Evolutionary conservation across 305 asterid genomes (phyloP), one percentile per base, ranked within the genome.

Genomic region (Fraxinus ornus): DNA sequence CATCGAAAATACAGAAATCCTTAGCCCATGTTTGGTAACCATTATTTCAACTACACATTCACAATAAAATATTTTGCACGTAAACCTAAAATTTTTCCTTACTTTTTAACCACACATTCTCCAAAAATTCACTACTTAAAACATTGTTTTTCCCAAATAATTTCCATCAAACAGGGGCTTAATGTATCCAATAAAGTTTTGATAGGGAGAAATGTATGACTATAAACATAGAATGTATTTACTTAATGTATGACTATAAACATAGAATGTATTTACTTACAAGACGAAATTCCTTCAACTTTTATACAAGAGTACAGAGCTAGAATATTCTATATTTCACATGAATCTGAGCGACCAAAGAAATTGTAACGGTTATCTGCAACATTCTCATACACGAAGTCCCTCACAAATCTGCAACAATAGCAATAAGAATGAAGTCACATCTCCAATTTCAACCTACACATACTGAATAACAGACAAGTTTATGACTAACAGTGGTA

Each of bases 281-380:
- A 76, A 60, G 79, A 73, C 36, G 24, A 33, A 72, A 77, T 75
- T 60, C 28, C 72, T 49, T 17, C 13, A 30, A 28, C 77, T 66
- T 55, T 47, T 64, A 76, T 47, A 88, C 47, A 26, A 30, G 76
- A 47, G 83, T 79, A 80, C 70, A 83, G 62, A 82, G 44, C 57
- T 79, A 41, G 79, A 64, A 66, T 35, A 41, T 52, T 80, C 86
- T 91, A 92, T 85, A 95, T 75, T 19, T 95, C 97, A 85, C 97
- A 95, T 36, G 97, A 88, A 77, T 95, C 97, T 6, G 97, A 70
- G 79, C 95, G 96, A 52, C 99, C 99, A 79, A 95, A 95, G 79
- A 95, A 78, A 26, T 87, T 89, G 82, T 94, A 94, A 82, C 98
- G 94, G 88, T 94, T 95, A 81, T 94, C 90, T 79, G 99, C 97